Conservation (phyloP, 495 filamentous ascomycete genomes). For the Penicillium fimorum region DNA sequence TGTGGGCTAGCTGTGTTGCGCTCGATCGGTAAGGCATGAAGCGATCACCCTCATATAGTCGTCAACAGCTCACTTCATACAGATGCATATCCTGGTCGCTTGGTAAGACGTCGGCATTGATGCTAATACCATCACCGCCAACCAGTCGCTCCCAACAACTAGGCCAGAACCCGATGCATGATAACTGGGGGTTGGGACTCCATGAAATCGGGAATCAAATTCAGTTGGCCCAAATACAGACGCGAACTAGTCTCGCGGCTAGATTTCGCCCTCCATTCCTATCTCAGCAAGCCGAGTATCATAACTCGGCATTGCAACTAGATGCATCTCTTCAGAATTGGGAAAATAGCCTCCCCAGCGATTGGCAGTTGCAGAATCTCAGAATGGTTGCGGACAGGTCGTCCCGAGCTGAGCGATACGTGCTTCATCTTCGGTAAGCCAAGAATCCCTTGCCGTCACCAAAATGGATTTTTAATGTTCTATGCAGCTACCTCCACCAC, state of each 20-base stretch:
- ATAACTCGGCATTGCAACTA: neutral
- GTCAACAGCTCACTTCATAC: neutral
- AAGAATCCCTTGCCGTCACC: neutral
- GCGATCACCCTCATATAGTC: neutral
- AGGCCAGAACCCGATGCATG: neutral
- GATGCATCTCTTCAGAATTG: neutral
- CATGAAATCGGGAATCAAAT: neutral
- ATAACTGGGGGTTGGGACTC: neutral
- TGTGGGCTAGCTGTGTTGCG: neutral
- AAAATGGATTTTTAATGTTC: neutral
- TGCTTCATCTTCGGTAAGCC: neutral
- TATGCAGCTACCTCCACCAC: neutral
- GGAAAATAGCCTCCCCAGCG: neutral
- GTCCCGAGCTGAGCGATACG: neutral
- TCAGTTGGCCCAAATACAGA: neutral
- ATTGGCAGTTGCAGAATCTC: neutral
- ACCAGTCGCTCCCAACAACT: neutral
- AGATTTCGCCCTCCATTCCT: constrained; percentile 13
- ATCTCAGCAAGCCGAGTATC: neutral
- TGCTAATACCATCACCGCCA: neutral
- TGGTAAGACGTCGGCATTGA: neutral
- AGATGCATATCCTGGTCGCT: neutral
- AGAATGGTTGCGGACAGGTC: neutral
- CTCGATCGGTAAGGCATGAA: neutral
- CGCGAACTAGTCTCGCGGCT: neutral